phyloP scores from a whole-genome alignment of 129 eudicot genomes.

The Ambrosia trifida region DNA sequence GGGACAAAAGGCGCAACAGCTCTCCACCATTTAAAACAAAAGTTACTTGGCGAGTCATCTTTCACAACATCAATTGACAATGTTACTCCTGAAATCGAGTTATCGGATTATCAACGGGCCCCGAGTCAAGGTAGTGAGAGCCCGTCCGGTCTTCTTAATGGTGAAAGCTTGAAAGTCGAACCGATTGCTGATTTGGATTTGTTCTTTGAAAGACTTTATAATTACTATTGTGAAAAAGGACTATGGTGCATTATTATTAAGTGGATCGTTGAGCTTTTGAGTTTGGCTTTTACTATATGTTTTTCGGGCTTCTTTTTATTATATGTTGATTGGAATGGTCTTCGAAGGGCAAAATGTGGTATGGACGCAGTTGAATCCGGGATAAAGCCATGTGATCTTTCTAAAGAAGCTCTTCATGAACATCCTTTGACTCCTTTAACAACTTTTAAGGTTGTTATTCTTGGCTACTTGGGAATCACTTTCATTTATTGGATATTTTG shows the following conservation, averaged over 20 bases:
- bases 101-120: conserved; percentile 75
- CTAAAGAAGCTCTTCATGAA: conserved; percentile 79
- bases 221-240: conserved; percentile 94
- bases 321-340: conserved; percentile 92
- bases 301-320: conserved; percentile 86
- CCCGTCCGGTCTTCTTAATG: conserved; percentile 87
- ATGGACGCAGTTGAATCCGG: conserved; percentile 97
- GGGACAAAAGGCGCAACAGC: conserved; percentile 56
- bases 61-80: conserved; percentile 47
- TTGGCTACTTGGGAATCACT: conserved; percentile 86
- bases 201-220: conserved; percentile 83
- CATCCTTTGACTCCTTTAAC: conserved; percentile 91
- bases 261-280: conserved; percentile 92
- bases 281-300: conserved; percentile 82
- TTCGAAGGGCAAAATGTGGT: conserved; percentile 91
- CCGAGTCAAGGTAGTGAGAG: conserved; percentile 90
- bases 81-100: conserved; percentile 73
- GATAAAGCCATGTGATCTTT: conserved; percentile 82
- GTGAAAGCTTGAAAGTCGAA: conserved; percentile 67
- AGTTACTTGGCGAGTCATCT: conserved; percentile 57
- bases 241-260: conserved; percentile 94
- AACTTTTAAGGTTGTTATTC: conserved; percentile 65
- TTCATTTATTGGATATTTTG: conserved; percentile 82
- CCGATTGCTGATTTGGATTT: conserved; percentile 84
- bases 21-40: conserved; percentile 60